These are phyloP conservation scores for Fusarium sp. DNA, from an alignment of 2,329 filamentous ascomycete genomes.

Conservation along the genomic window DNA sequence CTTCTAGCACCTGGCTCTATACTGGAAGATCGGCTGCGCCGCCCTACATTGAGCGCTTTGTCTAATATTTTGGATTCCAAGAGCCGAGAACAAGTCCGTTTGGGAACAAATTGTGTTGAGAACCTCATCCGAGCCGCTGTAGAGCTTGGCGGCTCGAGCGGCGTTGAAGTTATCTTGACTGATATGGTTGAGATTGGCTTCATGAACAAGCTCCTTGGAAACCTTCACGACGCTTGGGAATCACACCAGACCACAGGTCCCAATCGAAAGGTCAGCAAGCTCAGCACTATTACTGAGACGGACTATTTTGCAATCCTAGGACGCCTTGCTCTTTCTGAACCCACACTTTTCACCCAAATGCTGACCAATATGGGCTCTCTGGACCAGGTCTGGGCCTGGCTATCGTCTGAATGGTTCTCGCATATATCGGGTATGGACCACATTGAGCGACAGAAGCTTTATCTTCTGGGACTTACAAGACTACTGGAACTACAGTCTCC, in stretches of 20 bases:
- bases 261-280: constrained; percentile 74
- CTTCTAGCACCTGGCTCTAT: constrained; percentile 77
- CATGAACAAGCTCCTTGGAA: constrained; percentile 72
- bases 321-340: constrained; percentile 80
- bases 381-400: constrained; percentile 70
- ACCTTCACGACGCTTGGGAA: constrained; percentile 76
- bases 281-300: constrained; percentile 82
- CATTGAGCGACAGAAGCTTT: constrained; percentile 76
- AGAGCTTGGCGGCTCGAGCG: constrained; percentile 70
- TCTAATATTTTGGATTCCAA: constrained; percentile 64
- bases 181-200: constrained; percentile 75
- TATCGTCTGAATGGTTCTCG: constrained; percentile 74
- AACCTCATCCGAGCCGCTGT: constrained; percentile 74
- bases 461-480: constrained; percentile 78
- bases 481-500: constrained; percentile 74
- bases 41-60: constrained; percentile 63
- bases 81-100: constrained; percentile 69
- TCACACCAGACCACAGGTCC: constrained; percentile 87
- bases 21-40: constrained; percentile 68
- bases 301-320: constrained; percentile 89
- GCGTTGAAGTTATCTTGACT: constrained; percentile 72
- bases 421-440: constrained; percentile 77
- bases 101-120: constrained; percentile 73
- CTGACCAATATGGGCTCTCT: constrained; percentile 62
- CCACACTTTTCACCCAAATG: constrained; percentile 74